A percentile compares a stretch with the other conserved stretches of the same genome.
These are phyloP conservation scores for Schizochytrium sp. DNA, from an alignment of 108 stramenopile genomes.

Conservation along the genomic window DNA sequence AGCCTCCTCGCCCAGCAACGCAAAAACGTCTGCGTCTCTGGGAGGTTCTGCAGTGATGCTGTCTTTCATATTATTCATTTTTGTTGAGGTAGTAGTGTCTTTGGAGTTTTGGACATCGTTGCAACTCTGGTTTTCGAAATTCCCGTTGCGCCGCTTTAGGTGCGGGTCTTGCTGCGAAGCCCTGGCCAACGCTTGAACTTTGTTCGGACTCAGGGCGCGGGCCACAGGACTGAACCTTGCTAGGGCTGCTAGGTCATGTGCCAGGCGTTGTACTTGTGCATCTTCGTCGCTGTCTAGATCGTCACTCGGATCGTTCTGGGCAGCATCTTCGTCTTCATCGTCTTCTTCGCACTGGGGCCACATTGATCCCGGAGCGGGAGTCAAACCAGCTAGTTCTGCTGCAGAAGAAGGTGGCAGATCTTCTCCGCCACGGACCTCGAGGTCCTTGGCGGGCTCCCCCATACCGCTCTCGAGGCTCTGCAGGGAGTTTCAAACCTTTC, in stretches of 20 bases:
- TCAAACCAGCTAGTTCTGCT: no score
- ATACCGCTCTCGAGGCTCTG: no score
- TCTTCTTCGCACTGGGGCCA: not conserved
- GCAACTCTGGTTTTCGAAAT: not conserved
- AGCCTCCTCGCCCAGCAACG: not conserved
- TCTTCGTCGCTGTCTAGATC: not conserved
- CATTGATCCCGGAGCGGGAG: no score
- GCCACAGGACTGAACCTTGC: not conserved
- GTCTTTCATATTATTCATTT: not conserved
- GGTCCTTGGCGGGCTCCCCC: no score
- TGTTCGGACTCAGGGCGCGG: not conserved
- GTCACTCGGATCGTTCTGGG: not conserved
- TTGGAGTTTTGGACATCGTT: not conserved
- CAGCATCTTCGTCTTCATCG: not conserved
- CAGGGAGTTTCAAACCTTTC: no score
- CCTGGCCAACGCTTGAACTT: not conserved
- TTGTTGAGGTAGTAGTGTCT: not conserved
- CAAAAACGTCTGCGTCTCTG: conserved; percentile 14
- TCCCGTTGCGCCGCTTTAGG: not conserved
- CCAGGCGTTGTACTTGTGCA: conserved; percentile 28
- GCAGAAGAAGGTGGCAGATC: no score
- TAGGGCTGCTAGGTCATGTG: conserved; percentile 1
- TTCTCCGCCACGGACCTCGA: no score
- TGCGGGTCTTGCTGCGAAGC: not conserved
- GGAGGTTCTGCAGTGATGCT: not conserved